Conservation (phyloP, 2,329 filamentous ascomycete genomes). For the Pseudocercospora fuligena region DNA sequence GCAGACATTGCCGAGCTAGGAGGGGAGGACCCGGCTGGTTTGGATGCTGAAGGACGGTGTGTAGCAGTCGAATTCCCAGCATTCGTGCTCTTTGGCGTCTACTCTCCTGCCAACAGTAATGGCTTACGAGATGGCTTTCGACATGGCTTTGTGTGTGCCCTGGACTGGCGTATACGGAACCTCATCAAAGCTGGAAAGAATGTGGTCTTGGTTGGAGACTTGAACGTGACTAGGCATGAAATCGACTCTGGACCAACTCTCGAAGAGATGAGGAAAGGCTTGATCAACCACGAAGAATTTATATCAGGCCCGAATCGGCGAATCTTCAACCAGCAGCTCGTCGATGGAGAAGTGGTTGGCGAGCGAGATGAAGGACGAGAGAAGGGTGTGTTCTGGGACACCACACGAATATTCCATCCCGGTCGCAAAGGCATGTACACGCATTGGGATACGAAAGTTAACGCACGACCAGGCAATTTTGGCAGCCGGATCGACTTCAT, state of each 20-base stretch:
- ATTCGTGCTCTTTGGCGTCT: conserved; percentile 91
- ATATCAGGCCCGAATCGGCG: conserved; percentile 72
- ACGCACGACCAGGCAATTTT: conserved; percentile 93
- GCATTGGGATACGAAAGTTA: conserved; percentile 94
- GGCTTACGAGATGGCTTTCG: conserved; percentile 83
- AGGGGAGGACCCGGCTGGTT: conserved; percentile 67
- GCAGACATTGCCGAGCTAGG: conserved; percentile 50
- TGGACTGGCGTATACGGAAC: conserved; percentile 86
- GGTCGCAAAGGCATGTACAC: conserved; percentile 89
- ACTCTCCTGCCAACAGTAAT: conserved; percentile 88
- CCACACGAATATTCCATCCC: conserved; percentile 81
- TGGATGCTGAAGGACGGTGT: conserved; percentile 92
- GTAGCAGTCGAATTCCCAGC: conserved; percentile 91
- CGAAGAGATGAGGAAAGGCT: conserved; percentile 73
- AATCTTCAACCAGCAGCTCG: conserved; percentile 84
- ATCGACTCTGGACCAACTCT: conserved; percentile 77
- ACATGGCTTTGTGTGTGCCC: conserved; percentile 74
- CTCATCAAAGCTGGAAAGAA: conserved; percentile 78
- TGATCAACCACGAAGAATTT: conserved; percentile 71
- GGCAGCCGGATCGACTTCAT: conserved; percentile 94
- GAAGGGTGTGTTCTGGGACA: conserved; percentile 76
- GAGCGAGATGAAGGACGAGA: conserved; percentile 72
- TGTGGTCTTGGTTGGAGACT: conserved; percentile 83
- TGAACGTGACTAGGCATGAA: conserved; percentile 75
- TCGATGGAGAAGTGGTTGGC: conserved; percentile 70